A percentile compares a stretch with the other conserved stretches of the same genome.
phyloP scores from a whole-genome alignment of 345 rosid genomes.

The Populus pruinosa region DNA sequence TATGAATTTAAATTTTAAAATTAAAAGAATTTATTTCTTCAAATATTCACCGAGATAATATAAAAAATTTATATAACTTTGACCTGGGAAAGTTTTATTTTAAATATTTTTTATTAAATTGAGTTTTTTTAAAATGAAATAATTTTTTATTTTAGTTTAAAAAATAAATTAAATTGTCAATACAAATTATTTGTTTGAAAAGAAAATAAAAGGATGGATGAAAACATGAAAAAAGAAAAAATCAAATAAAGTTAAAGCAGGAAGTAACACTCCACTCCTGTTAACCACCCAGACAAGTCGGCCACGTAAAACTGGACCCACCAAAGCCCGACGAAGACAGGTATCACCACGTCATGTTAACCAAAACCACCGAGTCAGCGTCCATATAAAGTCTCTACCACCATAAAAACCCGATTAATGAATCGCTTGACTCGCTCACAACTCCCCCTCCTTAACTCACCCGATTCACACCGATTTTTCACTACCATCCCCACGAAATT shows the following conservation, averaged over 20 bases:
- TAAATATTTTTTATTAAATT: too few species aligned
- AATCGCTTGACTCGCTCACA: slow-evolving; percentile 31
- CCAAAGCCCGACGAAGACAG: background rate
- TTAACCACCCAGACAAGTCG: background rate
- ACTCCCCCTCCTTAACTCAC: slow-evolving; percentile 17
- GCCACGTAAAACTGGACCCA: background rate
- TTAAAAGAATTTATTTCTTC: background rate
- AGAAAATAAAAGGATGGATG: too few species aligned
- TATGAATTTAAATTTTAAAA: too few species aligned
- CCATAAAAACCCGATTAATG: slow-evolving; percentile 18
- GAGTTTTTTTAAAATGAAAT: too few species aligned
- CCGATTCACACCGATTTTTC: slow-evolving; percentile 18
- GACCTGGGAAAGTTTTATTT: too few species aligned
- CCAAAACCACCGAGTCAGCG: background rate
- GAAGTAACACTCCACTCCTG: background rate
- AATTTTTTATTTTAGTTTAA: too few species aligned
- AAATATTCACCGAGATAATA: too few species aligned
- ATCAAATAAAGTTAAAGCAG: background rate
- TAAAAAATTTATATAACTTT: too few species aligned
- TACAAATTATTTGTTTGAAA: too few species aligned
- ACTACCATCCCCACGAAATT: background rate
- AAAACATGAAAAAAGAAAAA: too few species aligned
- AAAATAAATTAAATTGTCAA: too few species aligned
- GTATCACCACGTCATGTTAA: background rate
- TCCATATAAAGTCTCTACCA: background rate